Evolutionary conservation across 140 eudicot species (phyloP).

Genomic region (Ambrosia hybrid): DNA sequence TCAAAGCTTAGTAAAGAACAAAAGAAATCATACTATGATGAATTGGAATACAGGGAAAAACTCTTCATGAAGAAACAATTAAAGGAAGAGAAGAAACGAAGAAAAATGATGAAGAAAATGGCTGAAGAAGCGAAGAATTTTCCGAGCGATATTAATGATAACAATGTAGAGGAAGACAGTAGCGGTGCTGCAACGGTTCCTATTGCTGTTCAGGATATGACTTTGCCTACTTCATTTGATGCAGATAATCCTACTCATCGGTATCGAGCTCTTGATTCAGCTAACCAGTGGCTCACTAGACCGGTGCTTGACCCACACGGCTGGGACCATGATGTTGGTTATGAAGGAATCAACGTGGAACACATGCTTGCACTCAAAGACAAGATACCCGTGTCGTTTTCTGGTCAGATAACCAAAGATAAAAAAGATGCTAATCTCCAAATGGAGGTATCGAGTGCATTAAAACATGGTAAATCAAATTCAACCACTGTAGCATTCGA

Average conservation of each 20-base stretch:
- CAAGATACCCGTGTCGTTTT: constrained; percentile 74
- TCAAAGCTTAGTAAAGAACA: constrained; percentile 69
- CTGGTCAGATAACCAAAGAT: constrained; percentile 91
- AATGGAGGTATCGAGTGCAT: constrained; percentile 86
- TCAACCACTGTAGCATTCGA: constrained; percentile 79
- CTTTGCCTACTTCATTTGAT: constrained; percentile 89
- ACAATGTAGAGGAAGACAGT: constrained; percentile 70
- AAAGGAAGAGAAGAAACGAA: constrained; percentile 76
- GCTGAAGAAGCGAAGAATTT: constrained; percentile 59
- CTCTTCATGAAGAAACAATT: constrained; percentile 87
- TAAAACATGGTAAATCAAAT: constrained; percentile 84
- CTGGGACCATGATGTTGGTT: constrained; percentile 99
- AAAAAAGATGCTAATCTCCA: constrained; percentile 95
- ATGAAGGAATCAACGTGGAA: constrained; percentile 87
- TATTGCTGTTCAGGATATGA: constrained; percentile 75
- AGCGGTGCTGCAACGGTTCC: constrained; percentile 72
- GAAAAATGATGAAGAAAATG: constrained; percentile 83
- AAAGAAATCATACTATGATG: constrained; percentile 76
- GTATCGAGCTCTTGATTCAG: constrained; percentile 78
- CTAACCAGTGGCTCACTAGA: constrained; percentile 88
- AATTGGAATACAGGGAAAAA: constrained; percentile 82
- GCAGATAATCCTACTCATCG: constrained; percentile 96
- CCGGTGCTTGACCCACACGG: constrained; percentile 92
- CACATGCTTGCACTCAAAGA: constrained; percentile 64
- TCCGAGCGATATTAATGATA: constrained; percentile 49